Evolutionary conservation across 306 rosid genomes (phyloP).

Genomic region (Corylus americana): DNA sequence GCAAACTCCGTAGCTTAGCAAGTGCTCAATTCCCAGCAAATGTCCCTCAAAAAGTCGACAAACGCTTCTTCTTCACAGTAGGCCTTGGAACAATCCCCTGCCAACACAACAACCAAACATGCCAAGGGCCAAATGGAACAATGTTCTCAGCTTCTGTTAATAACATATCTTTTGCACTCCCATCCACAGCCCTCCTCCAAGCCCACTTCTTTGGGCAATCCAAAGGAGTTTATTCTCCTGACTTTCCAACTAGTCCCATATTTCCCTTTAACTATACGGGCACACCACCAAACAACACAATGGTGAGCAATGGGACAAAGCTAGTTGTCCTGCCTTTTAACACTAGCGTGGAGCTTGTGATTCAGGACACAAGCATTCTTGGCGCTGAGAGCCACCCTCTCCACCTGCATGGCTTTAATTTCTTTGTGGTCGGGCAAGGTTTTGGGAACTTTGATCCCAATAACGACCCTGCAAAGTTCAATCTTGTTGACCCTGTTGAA

Average conservation of each 20-base stretch:
- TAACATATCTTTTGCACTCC: constrained; percentile 3
- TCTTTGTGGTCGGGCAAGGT: constrained; percentile 3
- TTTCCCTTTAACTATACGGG: constrained; percentile 1
- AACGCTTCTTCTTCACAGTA: background rate
- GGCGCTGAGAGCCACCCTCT: constrained; percentile 11
- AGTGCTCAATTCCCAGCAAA: constrained; percentile 13
- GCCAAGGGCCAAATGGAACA: constrained; percentile 4
- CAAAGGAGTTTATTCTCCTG: background rate
- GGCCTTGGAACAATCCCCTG: constrained; percentile 6
- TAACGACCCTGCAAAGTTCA: background rate
- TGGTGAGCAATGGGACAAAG: constrained; percentile 12
- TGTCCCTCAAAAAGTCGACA: constrained; percentile 4
- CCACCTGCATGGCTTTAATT: constrained; percentile 9
- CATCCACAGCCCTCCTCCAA: constrained; percentile 8
- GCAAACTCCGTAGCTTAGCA: constrained; percentile 3
- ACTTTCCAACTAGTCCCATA: background rate
- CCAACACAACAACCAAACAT: background rate
- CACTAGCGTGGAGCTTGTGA: constrained; percentile 1
- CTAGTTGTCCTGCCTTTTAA: constrained; percentile 1
- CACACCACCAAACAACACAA: constrained; percentile 1
- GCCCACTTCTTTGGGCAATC: constrained; percentile 12
- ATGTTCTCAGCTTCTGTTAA: constrained; percentile 1
- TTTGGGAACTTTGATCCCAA: constrained; percentile 1
- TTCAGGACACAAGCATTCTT: constrained; percentile 6
- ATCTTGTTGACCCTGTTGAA: constrained; percentile 2